phyloP scores from a whole-genome alignment of 1,139 yeast species.

The Debaryomycetaceae sp. region DNA sequence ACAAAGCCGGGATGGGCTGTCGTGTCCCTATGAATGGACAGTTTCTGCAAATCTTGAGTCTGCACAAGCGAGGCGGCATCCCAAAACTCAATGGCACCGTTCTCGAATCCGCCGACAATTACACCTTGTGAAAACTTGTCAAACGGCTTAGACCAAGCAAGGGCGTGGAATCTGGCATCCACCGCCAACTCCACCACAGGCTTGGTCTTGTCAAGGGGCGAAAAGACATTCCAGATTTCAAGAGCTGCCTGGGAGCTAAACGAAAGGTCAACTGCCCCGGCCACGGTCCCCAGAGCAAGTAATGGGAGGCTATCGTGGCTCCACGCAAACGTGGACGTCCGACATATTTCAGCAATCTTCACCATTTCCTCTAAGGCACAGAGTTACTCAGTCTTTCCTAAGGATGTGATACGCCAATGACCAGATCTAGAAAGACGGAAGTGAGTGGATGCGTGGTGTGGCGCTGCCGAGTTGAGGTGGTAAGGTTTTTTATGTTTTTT shows the following conservation, averaged over 20 bases:
- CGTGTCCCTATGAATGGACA: conserved; percentile 44
- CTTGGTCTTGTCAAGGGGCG: conserved; percentile 32
- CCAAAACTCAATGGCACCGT: conserved; percentile 78
- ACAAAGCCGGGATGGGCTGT: conserved; percentile 66
- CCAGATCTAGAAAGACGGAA: no score
- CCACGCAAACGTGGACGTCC: conserved; percentile 96
- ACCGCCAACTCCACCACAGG: conserved; percentile 54
- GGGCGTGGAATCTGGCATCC: conserved; percentile 64
- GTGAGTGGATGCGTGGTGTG: no score
- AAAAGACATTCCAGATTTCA: conserved; percentile 74
- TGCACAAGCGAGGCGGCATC: conserved; percentile 46
- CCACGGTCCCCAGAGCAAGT: conserved; percentile 86
- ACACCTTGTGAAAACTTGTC: conserved; percentile 53
- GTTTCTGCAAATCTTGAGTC: conserved; percentile 34
- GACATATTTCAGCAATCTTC: conserved; percentile 74
- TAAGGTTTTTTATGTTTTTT: no score
- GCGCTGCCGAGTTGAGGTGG: no score
- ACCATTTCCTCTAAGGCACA: no score
- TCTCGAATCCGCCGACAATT: conserved; percentile 87
- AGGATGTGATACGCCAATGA: no score
- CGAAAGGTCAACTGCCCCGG: conserved; percentile 90
- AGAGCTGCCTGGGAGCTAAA: conserved; percentile 74
- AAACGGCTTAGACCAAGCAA: conserved; percentile 78
- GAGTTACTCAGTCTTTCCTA: no score
- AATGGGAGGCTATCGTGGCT: conserved; percentile 71